Evolutionary conservation across 441 rosid species (phyloP), one percentile per base, ranked within the genome.

Genomic region (Aquilaria agallochum): DNA sequence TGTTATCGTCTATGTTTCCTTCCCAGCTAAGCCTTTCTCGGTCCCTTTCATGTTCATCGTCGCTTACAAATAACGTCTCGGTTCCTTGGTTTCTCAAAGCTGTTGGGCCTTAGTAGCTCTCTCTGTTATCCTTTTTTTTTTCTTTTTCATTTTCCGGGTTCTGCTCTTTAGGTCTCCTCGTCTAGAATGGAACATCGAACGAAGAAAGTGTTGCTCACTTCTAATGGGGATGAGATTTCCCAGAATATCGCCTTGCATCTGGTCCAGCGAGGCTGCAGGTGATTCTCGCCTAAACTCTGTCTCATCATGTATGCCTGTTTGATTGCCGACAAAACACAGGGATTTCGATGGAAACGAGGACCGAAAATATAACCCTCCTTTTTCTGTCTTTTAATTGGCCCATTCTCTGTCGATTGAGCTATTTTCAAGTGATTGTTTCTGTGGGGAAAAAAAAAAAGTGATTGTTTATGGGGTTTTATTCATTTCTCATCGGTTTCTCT

Each of bases 231-330:
- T 65, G 83, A 80, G 64, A 63, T 93, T 62, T 88, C 96, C n/a
- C 72, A 53, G 59, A 83, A 67, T 68, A 77, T 93, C 53, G 93
- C 97, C 52, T 62, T 80, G 62, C 82, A 83, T 51, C 78, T 90
- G 53, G 96, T 87, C 81, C 66, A 76, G 58, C 79, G 70, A 3
- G 92, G 96, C 56, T 93, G 97, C 89, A 82, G 96, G 98, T 91
- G 45, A 13, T 46, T 50, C 5, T 53, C 50, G 50, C 31, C 5
- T 5, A 14, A 36, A 57, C 9, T 52, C 9, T 5, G 14, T 54
- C 50, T 30, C 8, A 36, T 47, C 11, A 0, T 27, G 51, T 48
- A 15, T 27, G 7, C 53, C n/a, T 50, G 53, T 68, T 69, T 67
- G 62, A 49, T 58, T 66, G 50, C 52, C 57, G 59, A 64, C 54